Base-by-base conservation (phyloP, 2,329 filamentous ascomycete species). In the Leptographium flavum region DNA sequence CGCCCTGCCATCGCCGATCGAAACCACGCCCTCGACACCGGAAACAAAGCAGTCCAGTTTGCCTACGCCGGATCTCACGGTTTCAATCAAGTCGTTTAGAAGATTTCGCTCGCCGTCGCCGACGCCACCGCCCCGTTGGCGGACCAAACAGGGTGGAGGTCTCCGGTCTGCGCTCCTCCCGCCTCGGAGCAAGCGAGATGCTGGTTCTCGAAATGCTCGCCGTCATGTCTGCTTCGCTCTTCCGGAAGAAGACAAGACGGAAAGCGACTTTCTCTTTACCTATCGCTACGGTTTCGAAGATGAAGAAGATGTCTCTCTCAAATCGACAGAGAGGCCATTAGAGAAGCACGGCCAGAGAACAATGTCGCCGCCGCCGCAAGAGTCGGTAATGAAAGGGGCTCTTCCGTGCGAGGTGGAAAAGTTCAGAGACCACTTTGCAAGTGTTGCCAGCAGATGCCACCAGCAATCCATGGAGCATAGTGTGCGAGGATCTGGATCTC, bases 81-180 rank as follows among this genome's bases (percentile, higher is more conserved):
- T 73, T 27, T 67, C 66, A 0, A 61, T 73, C 52, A 72, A 69
- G 49, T 65, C 70, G 0, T 75, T 76, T 53, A 63, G 68, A 1
- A 65, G 66, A 1, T 75, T 75, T 53, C 66, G 71, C 53, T 68
- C 68, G 1, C 66, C 69, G 1, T 71, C 70, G 0, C 67, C 71
- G 1, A 60, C 64, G 35, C 59, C 54, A 48, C 33, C 52, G 19
- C 42, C 55, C 47, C 47, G 53, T 50, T 37, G 55, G 53, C 5
- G 49, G 4, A 19, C n/a, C 13, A 25, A 17, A 19, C 46, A 44
- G 27, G 2, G 33, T 1, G 35, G 38, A 1, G 44, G 45, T 0
- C 50, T 47, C 2, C 41, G 30, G 9, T 51, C 52, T 17, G 45
- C 42, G 1, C 49, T 53, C 3, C 25, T 25, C 7, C 54, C 11